Percentiles rank a stretch among this genome's conserved stretches.
These are phyloP conservation scores for Podosphaera xanthii DNA, from an alignment of 2,329 filamentous ascomycete genomes.

Conservation along the genomic window DNA sequence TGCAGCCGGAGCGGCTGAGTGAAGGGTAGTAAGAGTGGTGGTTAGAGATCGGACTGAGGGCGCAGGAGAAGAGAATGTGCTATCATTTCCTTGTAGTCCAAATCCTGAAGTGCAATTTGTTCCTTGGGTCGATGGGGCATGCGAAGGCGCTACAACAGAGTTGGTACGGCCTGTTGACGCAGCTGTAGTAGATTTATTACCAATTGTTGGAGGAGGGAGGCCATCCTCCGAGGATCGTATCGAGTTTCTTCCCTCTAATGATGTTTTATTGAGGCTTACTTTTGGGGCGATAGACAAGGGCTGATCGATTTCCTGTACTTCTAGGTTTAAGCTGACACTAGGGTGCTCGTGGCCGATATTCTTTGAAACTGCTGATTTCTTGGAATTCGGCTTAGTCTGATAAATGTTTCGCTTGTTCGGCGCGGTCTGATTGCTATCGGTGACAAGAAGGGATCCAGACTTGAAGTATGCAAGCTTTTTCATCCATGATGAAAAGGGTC, in stretches of 20 bases:
- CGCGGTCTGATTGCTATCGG: conserved; percentile 22
- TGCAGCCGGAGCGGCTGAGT: conserved; percentile 39
- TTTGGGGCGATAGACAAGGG: conserved; percentile 34
- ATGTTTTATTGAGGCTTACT: conserved; percentile 25
- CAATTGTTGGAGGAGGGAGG: conserved; percentile 32
- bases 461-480: conserved; percentile 84
- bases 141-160: conserved; percentile 56
- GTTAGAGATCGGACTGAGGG: conserved; percentile 62
- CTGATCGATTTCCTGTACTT: conserved; percentile 21
- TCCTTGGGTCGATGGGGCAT: conserved; percentile 44
- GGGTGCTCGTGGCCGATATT: conserved; percentile 68
- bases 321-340: conserved; percentile 20
- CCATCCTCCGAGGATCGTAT: conserved; percentile 36
- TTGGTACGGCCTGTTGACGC: conserved; percentile 57
- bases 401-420: conserved; percentile 20
- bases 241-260: conserved; percentile 37
- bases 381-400: conserved; percentile 22
- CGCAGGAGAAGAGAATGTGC: conserved; percentile 63
- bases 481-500: conserved; percentile 83
- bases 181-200: conserved; percentile 31
- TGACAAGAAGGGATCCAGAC: conserved; percentile 37
- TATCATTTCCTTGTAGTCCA: conserved; percentile 44
- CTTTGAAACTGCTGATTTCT: conserved; percentile 29
- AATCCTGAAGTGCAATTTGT: conserved; percentile 49
- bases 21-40: conserved; percentile 68